Evolutionary conservation across 345 rosid species (phyloP), one percentile per base, ranked within the genome.

Genomic region (Boechera stricta): DNA sequence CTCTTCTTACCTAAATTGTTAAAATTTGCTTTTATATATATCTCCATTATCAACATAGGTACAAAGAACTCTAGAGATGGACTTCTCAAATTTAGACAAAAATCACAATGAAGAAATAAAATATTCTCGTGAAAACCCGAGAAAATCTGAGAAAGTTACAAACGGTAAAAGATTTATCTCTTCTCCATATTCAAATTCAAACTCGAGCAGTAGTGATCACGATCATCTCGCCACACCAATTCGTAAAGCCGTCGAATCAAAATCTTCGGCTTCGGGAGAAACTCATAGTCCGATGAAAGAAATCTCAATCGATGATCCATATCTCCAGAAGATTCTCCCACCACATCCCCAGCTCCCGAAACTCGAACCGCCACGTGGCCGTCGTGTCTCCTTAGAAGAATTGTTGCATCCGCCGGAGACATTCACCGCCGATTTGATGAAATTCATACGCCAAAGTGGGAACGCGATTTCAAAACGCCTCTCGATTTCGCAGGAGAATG

Each of bases 331-430:
- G 32, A 73, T 82, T 18, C 71, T 82, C 75, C 82, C 82, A 58
- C 89, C 97, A 35, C 95, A 87, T 58, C 84, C 84, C 15, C 87
- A 72, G 51, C 88, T 94, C 2, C 98, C 97, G 4, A 89, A 81
- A 72, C 97, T 90, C 2, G 96, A 87, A 68, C 84, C 89, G n/a
- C 98, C 98, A 4, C 93, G 85, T 3, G 89, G 89, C 26, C 62
- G 62, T 26, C 67, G 35, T 67, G 9, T 42, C 52, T 48, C 59
- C 48, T 54, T 74, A 33, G 8, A 53, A 39, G 67, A 79, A 41
- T 10, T 49, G 3, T 24, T 69, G n/a, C 52, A 32, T n/a, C 35
- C 84, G 8, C 68, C 88, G 21, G 71, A 76, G 64, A 55, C 64
- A 69, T 29, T 70, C 81, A 1, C 78, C 33, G 82, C 60, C 56